Conservation (phyloP, 441 rosid species). For the Geranium incanum region DNA sequence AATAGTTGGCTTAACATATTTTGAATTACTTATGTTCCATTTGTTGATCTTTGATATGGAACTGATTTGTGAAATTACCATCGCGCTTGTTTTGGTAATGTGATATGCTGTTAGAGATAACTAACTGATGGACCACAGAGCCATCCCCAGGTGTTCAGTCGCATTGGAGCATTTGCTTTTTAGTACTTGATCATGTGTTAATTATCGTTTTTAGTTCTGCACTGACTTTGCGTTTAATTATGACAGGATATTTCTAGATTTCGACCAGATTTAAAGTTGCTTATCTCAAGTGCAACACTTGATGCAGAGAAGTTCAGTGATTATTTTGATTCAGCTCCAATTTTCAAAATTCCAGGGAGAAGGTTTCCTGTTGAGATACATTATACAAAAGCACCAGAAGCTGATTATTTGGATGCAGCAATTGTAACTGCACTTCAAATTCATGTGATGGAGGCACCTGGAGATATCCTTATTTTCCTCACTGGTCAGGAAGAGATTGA, state of each 20-base stretch:
- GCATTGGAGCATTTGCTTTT: slow-evolving; percentile 10
- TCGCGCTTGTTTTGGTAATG: background rate
- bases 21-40: background rate
- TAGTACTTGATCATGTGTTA: background rate
- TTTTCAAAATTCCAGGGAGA: slow-evolving; percentile 92
- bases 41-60: background rate
- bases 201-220: background rate
- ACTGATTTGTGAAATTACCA: background rate
- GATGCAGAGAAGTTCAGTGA: slow-evolving; percentile 97
- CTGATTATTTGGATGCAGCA: slow-evolving; percentile 92
- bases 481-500: slow-evolving; percentile 99
- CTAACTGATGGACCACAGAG: background rate
- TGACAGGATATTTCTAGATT: slow-evolving; percentile 75
- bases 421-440: slow-evolving; percentile 80
- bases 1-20: background rate
- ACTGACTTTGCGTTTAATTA: slow-evolving; percentile 16
- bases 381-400: slow-evolving; percentile 88
- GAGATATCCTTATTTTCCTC: slow-evolving; percentile 83
- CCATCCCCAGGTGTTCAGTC: background rate
- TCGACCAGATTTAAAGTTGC: slow-evolving; percentile 84
- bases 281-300: slow-evolving; percentile 96
- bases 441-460: slow-evolving; percentile 73
- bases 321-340: slow-evolving; percentile 89
- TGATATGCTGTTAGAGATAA: background rate
- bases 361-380: slow-evolving; percentile 93